A percentile compares a stretch with the other conserved stretches of the same genome.
phyloP scores from a whole-genome alignment of 2,329 filamentous ascomycete genomes.

The Ilyonectria robusta region DNA sequence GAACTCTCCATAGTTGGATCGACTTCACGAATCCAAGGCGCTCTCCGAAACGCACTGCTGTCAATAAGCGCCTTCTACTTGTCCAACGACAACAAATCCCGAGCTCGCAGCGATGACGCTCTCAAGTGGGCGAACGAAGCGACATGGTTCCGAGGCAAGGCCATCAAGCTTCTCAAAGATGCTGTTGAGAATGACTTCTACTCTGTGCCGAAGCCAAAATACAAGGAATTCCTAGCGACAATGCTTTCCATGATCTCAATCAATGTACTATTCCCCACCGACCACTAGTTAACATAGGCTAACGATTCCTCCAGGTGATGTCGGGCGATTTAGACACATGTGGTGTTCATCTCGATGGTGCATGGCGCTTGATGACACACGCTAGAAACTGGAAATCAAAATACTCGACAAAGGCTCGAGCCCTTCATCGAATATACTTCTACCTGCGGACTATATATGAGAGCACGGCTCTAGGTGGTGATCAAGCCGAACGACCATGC shows the following conservation, averaged over 20 bases:
- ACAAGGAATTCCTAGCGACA: slow-evolving; percentile 48
- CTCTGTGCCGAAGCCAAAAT: slow-evolving; percentile 37
- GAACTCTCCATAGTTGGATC: slow-evolving; percentile 42
- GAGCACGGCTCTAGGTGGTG: slow-evolving; percentile 33
- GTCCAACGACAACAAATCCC: slow-evolving; percentile 39
- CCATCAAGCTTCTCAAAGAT: slow-evolving; percentile 41
- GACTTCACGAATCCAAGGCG: slow-evolving; percentile 41
- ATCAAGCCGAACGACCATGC: not conserved
- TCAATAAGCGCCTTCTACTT: slow-evolving; percentile 47
- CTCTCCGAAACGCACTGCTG: slow-evolving; percentile 41
- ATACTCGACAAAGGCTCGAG: slow-evolving; percentile 35
- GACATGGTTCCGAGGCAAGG: slow-evolving; percentile 32
- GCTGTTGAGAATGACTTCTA: slow-evolving; percentile 41
- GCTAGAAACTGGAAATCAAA: slow-evolving; percentile 36
- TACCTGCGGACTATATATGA: slow-evolving; percentile 45
- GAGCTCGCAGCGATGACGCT: slow-evolving; percentile 27
- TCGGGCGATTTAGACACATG: slow-evolving; percentile 45
- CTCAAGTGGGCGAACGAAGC: slow-evolving; percentile 38
- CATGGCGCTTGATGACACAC: slow-evolving; percentile 38
- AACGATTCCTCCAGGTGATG: slow-evolving; percentile 37
- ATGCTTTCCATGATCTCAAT: slow-evolving; percentile 50
- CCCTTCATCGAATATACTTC: slow-evolving; percentile 46
- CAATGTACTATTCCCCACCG: slow-evolving; percentile 31
- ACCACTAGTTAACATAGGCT: not conserved
- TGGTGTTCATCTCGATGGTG: slow-evolving; percentile 42